phyloP scores from a whole-genome alignment of 345 rosid species.

The Anacardium occidentale region DNA sequence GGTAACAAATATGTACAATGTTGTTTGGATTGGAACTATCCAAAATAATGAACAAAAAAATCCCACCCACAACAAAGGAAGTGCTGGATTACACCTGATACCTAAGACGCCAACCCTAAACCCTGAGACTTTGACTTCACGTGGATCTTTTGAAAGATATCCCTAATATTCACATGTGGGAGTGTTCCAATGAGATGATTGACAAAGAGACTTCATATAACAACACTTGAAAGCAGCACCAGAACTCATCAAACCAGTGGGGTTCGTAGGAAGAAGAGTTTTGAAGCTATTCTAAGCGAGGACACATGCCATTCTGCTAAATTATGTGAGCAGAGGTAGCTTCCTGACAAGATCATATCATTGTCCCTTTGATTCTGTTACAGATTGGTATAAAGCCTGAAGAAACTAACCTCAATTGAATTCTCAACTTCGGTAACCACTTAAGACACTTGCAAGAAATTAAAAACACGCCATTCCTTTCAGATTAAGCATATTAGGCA shows the following conservation, averaged over 20 bases:
- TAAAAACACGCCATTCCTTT: not conserved
- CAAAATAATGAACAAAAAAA: not conserved
- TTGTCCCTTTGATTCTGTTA: not conserved
- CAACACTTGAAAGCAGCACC: constrained; percentile 8
- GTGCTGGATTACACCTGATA: not conserved
- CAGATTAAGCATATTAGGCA: not conserved
- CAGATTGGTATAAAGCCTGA: not conserved
- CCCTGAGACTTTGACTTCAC: not conserved
- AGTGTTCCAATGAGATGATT: not conserved
- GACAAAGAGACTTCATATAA: not conserved
- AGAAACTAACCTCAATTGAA: constrained; percentile 5
- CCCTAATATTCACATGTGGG: not conserved
- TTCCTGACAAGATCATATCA: not conserved
- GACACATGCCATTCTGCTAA: not conserved
- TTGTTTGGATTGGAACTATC: not conserved
- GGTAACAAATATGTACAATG: not conserved
- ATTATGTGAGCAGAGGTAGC: not conserved
- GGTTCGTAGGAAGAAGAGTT: not conserved
- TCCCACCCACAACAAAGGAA: not conserved
- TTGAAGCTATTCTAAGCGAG: not conserved
- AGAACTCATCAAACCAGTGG: not conserved
- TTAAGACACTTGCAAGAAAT: constrained; percentile 8
- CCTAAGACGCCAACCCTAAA: not conserved
- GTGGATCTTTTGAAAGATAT: not conserved
- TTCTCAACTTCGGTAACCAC: not conserved